phyloP scores from a whole-genome alignment of 192 early-diverging fungal genomes.

The Gonapodya sp. region DNA sequence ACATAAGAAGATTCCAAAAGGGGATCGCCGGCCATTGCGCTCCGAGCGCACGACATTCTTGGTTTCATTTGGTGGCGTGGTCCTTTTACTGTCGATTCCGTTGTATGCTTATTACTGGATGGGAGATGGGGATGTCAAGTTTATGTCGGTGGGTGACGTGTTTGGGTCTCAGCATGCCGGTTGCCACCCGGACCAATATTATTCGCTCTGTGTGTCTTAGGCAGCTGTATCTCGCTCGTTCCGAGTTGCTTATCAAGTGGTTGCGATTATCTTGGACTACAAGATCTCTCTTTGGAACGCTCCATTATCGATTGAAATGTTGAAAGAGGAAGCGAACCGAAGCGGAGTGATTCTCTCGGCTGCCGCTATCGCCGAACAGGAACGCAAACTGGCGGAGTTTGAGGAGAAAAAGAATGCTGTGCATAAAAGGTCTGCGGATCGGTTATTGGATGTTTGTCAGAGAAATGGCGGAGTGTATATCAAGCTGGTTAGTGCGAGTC shows the following conservation, averaged over 20 bases:
- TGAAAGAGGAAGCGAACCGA: constrained; percentile 11
- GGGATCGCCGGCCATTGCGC: too few relatives aligned
- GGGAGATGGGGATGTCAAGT: not conserved
- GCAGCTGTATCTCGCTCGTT: constrained; percentile 24
- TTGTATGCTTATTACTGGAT: not conserved
- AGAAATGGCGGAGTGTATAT: constrained; percentile 75
- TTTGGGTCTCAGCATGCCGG: too few relatives aligned
- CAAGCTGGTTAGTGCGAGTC: constrained; percentile 40
- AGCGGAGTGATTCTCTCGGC: constrained; percentile 4
- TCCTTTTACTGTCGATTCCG: not conserved
- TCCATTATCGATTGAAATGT: constrained; percentile 15
- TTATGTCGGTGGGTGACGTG: not conserved
- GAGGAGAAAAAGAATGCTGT: constrained; percentile 33
- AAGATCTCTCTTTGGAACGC: constrained; percentile 32
- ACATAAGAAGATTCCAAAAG: too few relatives aligned
- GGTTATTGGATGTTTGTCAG: constrained; percentile 48
- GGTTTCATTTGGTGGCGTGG: not conserved
- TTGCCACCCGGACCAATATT: too few relatives aligned
- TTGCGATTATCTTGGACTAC: constrained; percentile 43
- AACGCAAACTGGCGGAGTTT: constrained; percentile 17
- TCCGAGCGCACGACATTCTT: not conserved
- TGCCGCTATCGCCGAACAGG: not conserved
- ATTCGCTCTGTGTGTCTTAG: too few relatives aligned
- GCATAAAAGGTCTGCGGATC: constrained; percentile 59
- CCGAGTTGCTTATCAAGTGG: constrained; percentile 29